A percentile compares a stretch with the other conserved stretches of the same genome.
Evolutionary conservation across 306 rosid species (phyloP).

Genomic region (Notholithocarpus densiflorus): DNA sequence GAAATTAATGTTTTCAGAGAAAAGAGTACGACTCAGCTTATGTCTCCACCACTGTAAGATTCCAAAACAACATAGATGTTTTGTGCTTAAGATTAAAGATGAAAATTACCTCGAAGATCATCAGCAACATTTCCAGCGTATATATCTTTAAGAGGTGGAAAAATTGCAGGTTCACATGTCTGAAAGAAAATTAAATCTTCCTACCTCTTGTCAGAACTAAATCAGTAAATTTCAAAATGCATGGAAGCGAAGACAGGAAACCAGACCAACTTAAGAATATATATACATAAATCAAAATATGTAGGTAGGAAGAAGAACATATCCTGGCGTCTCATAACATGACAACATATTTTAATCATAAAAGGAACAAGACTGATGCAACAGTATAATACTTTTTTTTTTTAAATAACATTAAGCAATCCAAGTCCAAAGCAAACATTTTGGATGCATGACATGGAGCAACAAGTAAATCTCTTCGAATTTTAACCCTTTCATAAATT

Average conservation of each 20-base stretch:
- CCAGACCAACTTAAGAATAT: not conserved
- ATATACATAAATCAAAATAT: not conserved
- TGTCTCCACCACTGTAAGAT: too few relatives aligned
- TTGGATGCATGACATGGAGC: not conserved
- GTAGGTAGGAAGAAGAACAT: not conserved
- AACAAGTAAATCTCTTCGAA: conserved; percentile 12
- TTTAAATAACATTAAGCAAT: conserved; percentile 12
- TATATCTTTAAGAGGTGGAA: conserved; percentile 84
- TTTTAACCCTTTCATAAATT: not conserved
- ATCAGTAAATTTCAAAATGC: not conserved
- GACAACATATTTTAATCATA: not conserved
- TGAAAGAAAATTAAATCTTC: conserved; percentile 28
- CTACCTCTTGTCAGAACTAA: not conserved
- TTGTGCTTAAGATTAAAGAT: conserved; percentile 12
- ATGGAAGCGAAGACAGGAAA: not conserved
- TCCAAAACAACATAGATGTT: too few relatives aligned
- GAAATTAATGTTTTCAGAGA: too few relatives aligned
- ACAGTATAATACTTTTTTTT: not conserved
- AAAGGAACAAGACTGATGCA: not conserved
- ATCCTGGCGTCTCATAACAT: not conserved
- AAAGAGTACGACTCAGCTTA: too few relatives aligned
- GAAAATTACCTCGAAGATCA: conserved; percentile 71
- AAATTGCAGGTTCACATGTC: conserved; percentile 85
- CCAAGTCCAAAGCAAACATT: conserved; percentile 20
- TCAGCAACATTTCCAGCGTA: conserved; percentile 68